These are phyloP conservation scores for Hypocrella siamensis DNA, from an alignment of 2,329 filamentous ascomycete species.

Conservation along the genomic window DNA sequence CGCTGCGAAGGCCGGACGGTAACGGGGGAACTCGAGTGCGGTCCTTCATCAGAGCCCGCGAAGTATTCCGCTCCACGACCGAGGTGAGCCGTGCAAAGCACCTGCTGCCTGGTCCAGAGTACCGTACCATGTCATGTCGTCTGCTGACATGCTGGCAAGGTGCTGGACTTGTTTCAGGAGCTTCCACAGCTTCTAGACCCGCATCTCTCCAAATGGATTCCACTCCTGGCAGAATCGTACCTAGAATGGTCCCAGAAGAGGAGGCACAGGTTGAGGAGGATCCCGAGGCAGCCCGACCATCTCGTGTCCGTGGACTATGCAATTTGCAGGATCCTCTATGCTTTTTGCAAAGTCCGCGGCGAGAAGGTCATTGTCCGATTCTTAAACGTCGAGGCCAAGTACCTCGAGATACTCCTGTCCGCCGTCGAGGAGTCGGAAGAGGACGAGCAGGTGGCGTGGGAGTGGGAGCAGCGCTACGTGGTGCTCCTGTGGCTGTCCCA, in stretches of 20 bases:
- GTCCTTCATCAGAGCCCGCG: constrained; percentile 31
- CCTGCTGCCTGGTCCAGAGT: no score
- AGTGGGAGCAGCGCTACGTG: constrained; percentile 83
- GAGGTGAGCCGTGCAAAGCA: no score
- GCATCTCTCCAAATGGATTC: constrained; percentile 60
- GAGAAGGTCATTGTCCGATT: constrained; percentile 87
- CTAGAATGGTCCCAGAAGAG: constrained; percentile 44
- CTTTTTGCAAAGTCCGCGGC: constrained; percentile 85
- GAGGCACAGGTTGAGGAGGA: constrained; percentile 22
- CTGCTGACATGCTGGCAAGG: constrained; percentile 13
- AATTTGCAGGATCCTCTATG: constrained; percentile 68
- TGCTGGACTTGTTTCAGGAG: constrained; percentile 84
- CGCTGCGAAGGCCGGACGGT: constrained; percentile 35
- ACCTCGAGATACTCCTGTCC: constrained; percentile 64
- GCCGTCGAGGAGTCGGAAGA: constrained; percentile 50
- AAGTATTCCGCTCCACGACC: constrained; percentile 30
- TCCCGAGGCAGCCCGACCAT: constrained; percentile 18
- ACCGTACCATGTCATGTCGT: not conserved
- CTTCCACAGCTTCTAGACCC: constrained; percentile 86
- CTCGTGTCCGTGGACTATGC: constrained; percentile 48
- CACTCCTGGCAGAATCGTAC: constrained; percentile 60
- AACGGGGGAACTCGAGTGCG: constrained; percentile 26
- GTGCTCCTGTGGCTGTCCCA: constrained; percentile 79
- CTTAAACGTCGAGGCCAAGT: constrained; percentile 74
- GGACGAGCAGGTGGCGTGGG: constrained; percentile 24